Evolutionary conservation across 257 asterid species (phyloP).

Genomic region (Solanum gracilifrons): DNA sequence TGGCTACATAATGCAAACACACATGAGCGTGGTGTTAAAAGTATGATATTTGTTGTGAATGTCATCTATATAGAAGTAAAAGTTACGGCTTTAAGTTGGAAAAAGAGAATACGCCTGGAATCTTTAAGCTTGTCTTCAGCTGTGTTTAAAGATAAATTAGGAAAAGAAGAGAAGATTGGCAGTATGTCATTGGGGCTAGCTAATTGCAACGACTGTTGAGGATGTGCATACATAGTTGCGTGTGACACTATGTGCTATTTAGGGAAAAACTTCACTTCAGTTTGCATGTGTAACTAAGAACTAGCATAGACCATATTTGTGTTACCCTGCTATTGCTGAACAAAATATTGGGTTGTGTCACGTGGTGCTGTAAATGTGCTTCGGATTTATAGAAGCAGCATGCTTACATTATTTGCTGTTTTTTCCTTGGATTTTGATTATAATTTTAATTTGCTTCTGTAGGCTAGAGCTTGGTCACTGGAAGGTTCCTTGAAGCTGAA

Average conservation of each 20-base stretch:
- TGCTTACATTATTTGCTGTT: neutral
- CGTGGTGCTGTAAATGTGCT: neutral
- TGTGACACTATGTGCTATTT: neutral
- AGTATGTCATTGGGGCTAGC: neutral
- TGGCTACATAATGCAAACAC: neutral
- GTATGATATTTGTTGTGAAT: neutral
- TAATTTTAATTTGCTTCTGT: slow-evolving; percentile 21
- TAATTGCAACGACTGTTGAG: neutral
- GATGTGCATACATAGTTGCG: neutral
- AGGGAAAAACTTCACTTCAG: neutral
- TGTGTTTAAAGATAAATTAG: neutral
- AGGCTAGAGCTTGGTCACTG: slow-evolving; percentile 82
- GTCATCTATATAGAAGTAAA: neutral
- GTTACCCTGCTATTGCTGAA: neutral
- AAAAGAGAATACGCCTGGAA: neutral
- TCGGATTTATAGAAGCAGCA: neutral
- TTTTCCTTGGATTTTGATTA: slow-evolving; percentile 1
- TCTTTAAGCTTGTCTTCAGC: neutral
- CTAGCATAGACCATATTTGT: neutral
- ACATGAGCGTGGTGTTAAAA: neutral
- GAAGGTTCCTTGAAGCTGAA: slow-evolving; percentile 72
- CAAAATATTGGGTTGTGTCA: neutral
- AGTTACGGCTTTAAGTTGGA: neutral
- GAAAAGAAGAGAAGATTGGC: neutral
- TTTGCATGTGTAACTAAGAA: neutral